Evolutionary conservation across 2,329 filamentous ascomycete species (phyloP).

Genomic region (Arthroderma sp.): DNA sequence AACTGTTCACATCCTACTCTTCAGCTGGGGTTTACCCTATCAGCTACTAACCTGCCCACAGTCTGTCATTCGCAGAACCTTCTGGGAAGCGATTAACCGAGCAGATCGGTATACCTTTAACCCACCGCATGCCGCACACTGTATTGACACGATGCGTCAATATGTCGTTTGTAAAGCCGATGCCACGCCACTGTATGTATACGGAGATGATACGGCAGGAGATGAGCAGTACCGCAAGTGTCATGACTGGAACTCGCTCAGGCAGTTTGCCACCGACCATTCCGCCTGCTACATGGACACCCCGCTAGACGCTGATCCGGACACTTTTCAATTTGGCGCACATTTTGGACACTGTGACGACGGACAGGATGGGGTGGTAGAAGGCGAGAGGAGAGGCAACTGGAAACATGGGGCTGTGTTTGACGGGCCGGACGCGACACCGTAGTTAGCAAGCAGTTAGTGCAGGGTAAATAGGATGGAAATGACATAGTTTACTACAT

Average conservation of each 20-base stretch:
- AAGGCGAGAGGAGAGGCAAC: neutral
- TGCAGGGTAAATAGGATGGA: too few relatives aligned
- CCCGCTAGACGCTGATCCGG: neutral
- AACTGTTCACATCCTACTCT: too few relatives aligned
- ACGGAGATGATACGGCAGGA: constrained; percentile 9
- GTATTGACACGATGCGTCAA: constrained; percentile 12
- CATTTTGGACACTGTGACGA: neutral
- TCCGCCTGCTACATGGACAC: neutral
- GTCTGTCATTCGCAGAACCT: neutral
- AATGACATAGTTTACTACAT: too few relatives aligned
- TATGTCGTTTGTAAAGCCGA: constrained; percentile 12
- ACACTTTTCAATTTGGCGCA: neutral
- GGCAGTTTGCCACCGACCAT: neutral
- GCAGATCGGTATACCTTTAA: neutral
- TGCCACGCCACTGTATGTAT: constrained; percentile 7
- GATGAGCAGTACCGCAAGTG: constrained; percentile 11
- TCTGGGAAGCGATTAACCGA: neutral
- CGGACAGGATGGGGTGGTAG: neutral
- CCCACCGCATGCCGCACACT: constrained; percentile 9
- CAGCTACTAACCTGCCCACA: neutral
- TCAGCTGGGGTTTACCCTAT: neutral
- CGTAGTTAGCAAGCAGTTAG: too few relatives aligned
- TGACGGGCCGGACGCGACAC: neutral
- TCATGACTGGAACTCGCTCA: constrained; percentile 9
- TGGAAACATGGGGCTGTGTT: neutral